Percentiles rank a stretch among this genome's conserved stretches.
Conservation (phyloP, 2,329 filamentous ascomycete species). For the Nakataea oryzae region DNA sequence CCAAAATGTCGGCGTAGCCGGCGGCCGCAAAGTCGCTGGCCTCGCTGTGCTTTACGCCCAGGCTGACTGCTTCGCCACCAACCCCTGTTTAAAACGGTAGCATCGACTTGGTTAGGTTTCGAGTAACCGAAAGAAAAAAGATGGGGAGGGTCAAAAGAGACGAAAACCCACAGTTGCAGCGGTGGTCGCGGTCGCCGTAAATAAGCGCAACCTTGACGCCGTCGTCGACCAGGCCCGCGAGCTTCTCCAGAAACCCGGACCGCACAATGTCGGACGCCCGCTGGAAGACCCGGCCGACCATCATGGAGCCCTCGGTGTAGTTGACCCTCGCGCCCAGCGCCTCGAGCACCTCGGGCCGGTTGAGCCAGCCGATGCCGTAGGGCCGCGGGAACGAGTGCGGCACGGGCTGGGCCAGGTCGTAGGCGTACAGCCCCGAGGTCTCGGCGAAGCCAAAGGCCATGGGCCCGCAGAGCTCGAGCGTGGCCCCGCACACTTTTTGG, state of each 20-base stretch:
- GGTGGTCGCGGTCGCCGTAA: slow-evolving; percentile 55
- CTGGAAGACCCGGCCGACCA: slow-evolving; percentile 29
- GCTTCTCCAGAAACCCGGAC: slow-evolving; percentile 30
- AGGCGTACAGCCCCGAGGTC: slow-evolving; percentile 41
- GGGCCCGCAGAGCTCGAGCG: not conserved
- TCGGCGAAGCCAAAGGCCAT: slow-evolving; percentile 24
- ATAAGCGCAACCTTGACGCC: slow-evolving; percentile 62
- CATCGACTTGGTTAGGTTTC: not conserved
- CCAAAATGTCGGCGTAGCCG: slow-evolving; percentile 59
- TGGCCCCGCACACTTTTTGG: not conserved
- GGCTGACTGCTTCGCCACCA: slow-evolving; percentile 63
- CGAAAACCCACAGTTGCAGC: slow-evolving; percentile 43
- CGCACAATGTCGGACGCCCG: slow-evolving; percentile 43
- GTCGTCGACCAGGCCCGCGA: slow-evolving; percentile 48
- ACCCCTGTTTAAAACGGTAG: slow-evolving; percentile 32
- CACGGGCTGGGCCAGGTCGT: slow-evolving; percentile 47
- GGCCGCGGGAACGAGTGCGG: slow-evolving; percentile 52
- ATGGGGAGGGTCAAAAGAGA: not conserved
- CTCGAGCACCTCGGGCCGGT: slow-evolving; percentile 39
- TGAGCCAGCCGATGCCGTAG: slow-evolving; percentile 52
- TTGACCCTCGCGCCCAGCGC: slow-evolving; percentile 50
- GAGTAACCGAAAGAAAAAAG: too few species aligned
- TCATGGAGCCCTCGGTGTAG: slow-evolving; percentile 31
- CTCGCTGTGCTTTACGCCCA: slow-evolving; percentile 44
- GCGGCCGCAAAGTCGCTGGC: slow-evolving; percentile 46